phyloP scores from a whole-genome alignment of 2,329 filamentous ascomycete species.

The Teratosphaeria viscida region DNA sequence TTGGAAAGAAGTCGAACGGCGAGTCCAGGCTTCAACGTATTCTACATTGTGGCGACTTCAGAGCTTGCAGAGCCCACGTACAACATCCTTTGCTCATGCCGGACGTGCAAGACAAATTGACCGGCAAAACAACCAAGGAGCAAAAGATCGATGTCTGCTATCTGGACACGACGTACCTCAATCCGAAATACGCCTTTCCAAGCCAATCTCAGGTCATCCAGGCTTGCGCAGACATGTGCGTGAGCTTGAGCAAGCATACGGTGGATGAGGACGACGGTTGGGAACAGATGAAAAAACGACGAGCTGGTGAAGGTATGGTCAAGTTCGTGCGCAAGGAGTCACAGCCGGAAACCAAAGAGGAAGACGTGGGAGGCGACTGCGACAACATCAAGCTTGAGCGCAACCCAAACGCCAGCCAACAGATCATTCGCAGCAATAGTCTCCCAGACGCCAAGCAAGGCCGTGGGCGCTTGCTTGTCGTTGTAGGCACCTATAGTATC shows the following conservation, averaged over 20 bases:
- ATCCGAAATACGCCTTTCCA: slow-evolving; percentile 90
- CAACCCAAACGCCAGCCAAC: slow-evolving; percentile 20
- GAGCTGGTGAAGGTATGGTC: slow-evolving; percentile 49
- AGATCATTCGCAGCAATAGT: slow-evolving; percentile 19
- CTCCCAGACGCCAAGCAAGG: slow-evolving; percentile 22
- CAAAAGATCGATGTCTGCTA: slow-evolving; percentile 95
- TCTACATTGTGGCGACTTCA: slow-evolving; percentile 90
- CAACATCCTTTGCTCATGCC: slow-evolving; percentile 72
- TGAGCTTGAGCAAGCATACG: slow-evolving; percentile 59
- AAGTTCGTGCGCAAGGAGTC: slow-evolving; percentile 48
- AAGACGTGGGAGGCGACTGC: slow-evolving; percentile 21
- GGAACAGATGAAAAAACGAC: slow-evolving; percentile 46
- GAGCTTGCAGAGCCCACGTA: slow-evolving; percentile 77
- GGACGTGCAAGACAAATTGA: slow-evolving; percentile 57
- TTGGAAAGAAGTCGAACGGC: slow-evolving; percentile 48
- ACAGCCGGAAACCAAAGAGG: slow-evolving; percentile 24
- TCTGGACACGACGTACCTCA: slow-evolving; percentile 92
- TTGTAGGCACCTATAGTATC: slow-evolving; percentile 95
- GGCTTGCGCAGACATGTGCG: slow-evolving; percentile 79
- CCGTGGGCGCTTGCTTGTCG: slow-evolving; percentile 66
- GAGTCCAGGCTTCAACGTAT: slow-evolving; percentile 59
- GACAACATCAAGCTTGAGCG: slow-evolving; percentile 23
- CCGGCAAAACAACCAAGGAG: slow-evolving; percentile 58
- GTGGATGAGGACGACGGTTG: slow-evolving; percentile 46
- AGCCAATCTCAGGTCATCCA: slow-evolving; percentile 77